Base-by-base conservation (phyloP, 768 basidiomycete species). In the Pleurotus cornucopiae region DNA sequence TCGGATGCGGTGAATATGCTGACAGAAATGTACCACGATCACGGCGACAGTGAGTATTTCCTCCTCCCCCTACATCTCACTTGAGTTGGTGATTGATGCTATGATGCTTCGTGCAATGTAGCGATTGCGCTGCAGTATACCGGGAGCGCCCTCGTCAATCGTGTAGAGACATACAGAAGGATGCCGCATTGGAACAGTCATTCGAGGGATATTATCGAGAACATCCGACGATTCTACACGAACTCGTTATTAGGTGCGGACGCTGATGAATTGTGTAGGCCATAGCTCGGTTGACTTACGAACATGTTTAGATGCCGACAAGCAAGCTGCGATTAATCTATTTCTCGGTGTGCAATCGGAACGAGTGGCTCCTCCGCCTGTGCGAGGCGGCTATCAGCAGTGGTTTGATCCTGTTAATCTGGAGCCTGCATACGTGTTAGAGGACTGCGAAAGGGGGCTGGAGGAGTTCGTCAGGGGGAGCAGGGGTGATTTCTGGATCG, bases 141-240 rank as follows among this genome's bases (percentile, higher is more conserved):
- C 0, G 97, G 97, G 1, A 94, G 92, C 65, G 93, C 94, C 0
- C 83, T 98, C 6, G 95, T 98, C 45, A 98, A 98, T 64, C 80
- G 95, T 2, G 93, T 98, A 5, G 95, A 98, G 67, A 97, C 92
- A 1, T 98, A 98, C 64, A 84, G 95, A 41, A 83, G 93, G 25
- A 94, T 94, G 81, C 91, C 91, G 0, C 94, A 97, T 60, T 98
- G 96, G 95, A 94, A 93, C 64, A 94, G 92, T 62, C 96, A 98
- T 70, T 97, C 94, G 1, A 78, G 96, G 37, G 95, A 98, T 67
- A 92, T 98, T 64, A 92, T 94, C 60, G 94, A 97, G 71, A 96
- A 95, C 64, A 87, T 98, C 52, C 79, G 92, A 49, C 83, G 96
- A 16, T 97, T 96, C 67, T 98, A 98, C 67, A 88, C 94, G 6